Conservation (phyloP, 352 stramenopile species). For the Globisporangium uncinulatum region DNA sequence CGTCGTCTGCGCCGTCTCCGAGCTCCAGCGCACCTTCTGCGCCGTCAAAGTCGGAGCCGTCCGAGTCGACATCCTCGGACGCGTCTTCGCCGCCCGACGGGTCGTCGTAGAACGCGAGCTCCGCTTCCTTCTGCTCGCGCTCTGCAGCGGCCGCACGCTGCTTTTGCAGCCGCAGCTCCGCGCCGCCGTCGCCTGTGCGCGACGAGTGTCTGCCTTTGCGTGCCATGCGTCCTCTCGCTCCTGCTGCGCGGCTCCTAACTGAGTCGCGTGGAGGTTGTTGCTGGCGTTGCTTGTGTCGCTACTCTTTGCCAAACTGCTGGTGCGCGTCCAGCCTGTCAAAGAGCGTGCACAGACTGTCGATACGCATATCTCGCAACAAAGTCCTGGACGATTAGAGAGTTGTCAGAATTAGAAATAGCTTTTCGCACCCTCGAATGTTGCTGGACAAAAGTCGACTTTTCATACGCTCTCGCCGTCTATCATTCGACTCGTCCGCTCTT, state of each 20-base stretch:
- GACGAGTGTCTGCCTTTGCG: slow-evolving; percentile 61
- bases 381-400: too few species aligned
- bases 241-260: background rate
- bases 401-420: too few species aligned
- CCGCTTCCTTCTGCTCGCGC: slow-evolving; percentile 47
- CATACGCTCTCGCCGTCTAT: too few species aligned
- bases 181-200: slow-evolving; percentile 73
- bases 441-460: too few species aligned
- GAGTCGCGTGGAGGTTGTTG: too few species aligned
- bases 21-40: slow-evolving; percentile 72
- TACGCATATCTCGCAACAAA: too few species aligned
- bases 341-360: too few species aligned
- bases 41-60: slow-evolving; percentile 48
- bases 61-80: slow-evolving; percentile 47
- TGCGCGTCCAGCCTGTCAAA: background rate
- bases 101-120: slow-evolving; percentile 84
- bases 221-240: slow-evolving; percentile 32
- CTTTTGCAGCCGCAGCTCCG: slow-evolving; percentile 63
- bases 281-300: too few species aligned
- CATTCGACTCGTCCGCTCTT: too few species aligned
- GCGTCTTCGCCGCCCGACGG: slow-evolving; percentile 71
- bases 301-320: background rate
- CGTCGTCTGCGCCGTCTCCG: slow-evolving; percentile 26
- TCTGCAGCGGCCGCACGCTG: slow-evolving; percentile 54
- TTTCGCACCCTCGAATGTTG: too few species aligned